Conservation (phyloP, 371 early-diverging fungal genomes). For the Mycotypha africana region DNA sequence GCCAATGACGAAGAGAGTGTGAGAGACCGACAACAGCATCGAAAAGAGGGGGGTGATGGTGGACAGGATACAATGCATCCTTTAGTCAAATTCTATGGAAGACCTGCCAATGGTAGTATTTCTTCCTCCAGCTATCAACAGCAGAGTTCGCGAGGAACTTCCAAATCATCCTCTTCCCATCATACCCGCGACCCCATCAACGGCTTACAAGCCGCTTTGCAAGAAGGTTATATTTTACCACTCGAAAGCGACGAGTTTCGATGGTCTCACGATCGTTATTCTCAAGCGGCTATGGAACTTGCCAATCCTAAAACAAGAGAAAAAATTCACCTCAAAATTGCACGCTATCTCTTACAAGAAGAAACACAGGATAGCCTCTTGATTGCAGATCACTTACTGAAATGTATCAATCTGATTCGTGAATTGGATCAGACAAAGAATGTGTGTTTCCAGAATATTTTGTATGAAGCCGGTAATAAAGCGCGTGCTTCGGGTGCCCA, state of each 20-base stretch:
- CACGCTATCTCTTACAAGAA: constrained; percentile 24
- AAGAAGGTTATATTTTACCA: constrained; percentile 41
- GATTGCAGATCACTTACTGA: constrained; percentile 36
- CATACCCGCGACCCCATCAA: constrained; percentile 26
- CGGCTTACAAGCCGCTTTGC: constrained; percentile 39
- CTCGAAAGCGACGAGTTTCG: constrained; percentile 37
- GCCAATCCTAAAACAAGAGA: constrained; percentile 27
- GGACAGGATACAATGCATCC: background rate
- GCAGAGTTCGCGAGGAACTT: background rate
- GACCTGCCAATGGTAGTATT: too few relatives aligned
- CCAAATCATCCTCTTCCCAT: background rate
- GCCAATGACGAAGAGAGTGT: background rate
- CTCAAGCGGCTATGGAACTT: constrained; percentile 42
- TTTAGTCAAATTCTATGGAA: constrained; percentile 4
- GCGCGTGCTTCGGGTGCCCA: constrained; percentile 38
- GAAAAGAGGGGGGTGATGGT: too few relatives aligned
- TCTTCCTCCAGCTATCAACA: background rate
- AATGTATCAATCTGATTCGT: constrained; percentile 21
- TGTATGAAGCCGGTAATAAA: constrained; percentile 31
- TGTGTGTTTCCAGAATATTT: constrained; percentile 19
- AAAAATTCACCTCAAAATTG: constrained; percentile 35
- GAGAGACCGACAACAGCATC: background rate
- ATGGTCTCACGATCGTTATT: constrained; percentile 44
- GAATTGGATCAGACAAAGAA: too few relatives aligned
- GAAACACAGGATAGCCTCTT: constrained; percentile 20